Conservation (phyloP, 2,329 filamentous ascomycete genomes). For the Neonectria coccinea region DNA sequence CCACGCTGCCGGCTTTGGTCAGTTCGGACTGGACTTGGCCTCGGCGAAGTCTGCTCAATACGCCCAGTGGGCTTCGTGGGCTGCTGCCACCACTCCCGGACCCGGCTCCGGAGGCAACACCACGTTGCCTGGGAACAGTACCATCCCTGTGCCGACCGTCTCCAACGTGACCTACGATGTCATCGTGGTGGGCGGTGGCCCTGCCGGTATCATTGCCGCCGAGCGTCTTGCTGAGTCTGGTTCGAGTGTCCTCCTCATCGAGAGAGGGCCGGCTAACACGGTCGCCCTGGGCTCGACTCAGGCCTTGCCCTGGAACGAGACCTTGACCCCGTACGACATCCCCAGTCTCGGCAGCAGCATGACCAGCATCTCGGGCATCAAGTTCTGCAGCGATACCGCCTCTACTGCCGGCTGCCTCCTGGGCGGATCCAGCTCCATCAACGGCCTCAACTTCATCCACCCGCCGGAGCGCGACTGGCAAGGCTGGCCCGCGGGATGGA, state of each 20-base stretch:
- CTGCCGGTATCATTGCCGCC: slow-evolving; percentile 43
- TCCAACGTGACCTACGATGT: slow-evolving; percentile 44
- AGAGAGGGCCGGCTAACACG: slow-evolving; percentile 44
- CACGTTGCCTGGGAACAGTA: slow-evolving; percentile 27
- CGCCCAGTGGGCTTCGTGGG: slow-evolving; percentile 42
- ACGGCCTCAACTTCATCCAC: slow-evolving; percentile 45
- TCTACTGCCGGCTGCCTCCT: slow-evolving; percentile 44
- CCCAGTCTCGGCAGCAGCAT: slow-evolving; percentile 43
- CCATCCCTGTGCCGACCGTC: slow-evolving; percentile 29
- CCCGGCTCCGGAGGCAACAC: slow-evolving; percentile 30
- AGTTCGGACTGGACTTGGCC: slow-evolving; percentile 50
- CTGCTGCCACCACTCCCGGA: slow-evolving; percentile 33
- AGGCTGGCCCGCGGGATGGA: slow-evolving; percentile 43
- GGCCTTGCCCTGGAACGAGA: slow-evolving; percentile 40
- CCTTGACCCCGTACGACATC: slow-evolving; percentile 41
- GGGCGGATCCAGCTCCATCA: slow-evolving; percentile 45
- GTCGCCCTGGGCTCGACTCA: slow-evolving; percentile 39
- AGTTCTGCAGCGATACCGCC: slow-evolving; percentile 44
- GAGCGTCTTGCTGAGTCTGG: slow-evolving; percentile 43
- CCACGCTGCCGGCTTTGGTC: slow-evolving; percentile 55
- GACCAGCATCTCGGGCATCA: slow-evolving; percentile 38
- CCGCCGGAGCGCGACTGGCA: slow-evolving; percentile 42
- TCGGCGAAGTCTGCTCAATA: slow-evolving; percentile 50
- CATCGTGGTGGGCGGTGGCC: slow-evolving; percentile 43
- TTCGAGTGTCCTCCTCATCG: slow-evolving; percentile 42